These are phyloP conservation scores for Colletotrichum truncatum DNA, from an alignment of 2,329 filamentous ascomycete genomes.

Conservation along the genomic window DNA sequence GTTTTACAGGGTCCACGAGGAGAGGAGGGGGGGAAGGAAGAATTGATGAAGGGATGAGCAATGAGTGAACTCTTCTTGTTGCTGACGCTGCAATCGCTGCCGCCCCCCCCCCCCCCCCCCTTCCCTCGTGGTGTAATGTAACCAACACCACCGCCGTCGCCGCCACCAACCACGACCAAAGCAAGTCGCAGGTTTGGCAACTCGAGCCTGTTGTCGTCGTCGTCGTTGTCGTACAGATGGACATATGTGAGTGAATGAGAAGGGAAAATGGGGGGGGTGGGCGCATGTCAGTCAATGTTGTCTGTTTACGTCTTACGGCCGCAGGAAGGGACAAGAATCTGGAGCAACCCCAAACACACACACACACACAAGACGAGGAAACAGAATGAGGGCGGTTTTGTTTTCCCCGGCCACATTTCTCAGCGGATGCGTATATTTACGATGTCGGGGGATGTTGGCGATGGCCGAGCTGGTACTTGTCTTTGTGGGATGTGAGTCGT, in stretches of 20 bases:
- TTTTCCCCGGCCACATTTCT: too few species aligned
- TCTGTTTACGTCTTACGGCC: background rate
- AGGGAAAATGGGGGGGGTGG: background rate
- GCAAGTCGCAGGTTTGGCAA: too few species aligned
- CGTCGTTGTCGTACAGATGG: background rate
- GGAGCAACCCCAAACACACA: background rate
- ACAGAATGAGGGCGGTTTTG: background rate
- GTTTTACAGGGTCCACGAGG: background rate
- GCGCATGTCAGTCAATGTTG: background rate
- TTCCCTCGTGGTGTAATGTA: background rate
- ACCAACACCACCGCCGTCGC: too few species aligned
- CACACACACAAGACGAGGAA: background rate
- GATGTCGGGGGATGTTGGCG: background rate
- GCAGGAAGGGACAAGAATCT: background rate
- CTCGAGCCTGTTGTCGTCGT: too few species aligned
- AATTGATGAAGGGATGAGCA: background rate
- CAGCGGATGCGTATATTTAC: background rate
- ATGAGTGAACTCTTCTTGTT: background rate
- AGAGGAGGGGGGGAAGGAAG: background rate
- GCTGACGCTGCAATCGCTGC: too few species aligned
- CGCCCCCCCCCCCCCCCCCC: too few species aligned
- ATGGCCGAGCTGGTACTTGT: background rate
- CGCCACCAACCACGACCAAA: too few species aligned
- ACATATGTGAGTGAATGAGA: background rate
- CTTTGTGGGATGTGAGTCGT: conserved; percentile 23